Evolutionary conservation across 2,329 filamentous ascomycete species (phyloP).

Genomic region (Talaromyces verruculosus): DNA sequence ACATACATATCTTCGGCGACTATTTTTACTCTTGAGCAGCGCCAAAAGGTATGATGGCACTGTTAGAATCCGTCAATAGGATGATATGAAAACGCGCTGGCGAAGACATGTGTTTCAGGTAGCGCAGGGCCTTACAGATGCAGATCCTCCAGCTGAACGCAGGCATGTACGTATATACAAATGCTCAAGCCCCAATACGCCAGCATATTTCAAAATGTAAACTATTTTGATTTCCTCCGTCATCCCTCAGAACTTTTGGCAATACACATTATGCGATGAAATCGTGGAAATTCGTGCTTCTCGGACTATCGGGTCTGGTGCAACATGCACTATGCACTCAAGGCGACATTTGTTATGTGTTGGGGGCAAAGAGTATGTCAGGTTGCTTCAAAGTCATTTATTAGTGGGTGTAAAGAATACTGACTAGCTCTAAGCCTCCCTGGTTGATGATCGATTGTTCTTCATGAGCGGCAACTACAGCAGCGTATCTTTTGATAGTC

Average conservation of each 20-base stretch:
- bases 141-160: not conserved
- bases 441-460: conserved; percentile 18
- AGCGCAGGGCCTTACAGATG: not conserved
- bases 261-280: not conserved
- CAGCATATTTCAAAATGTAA: not conserved
- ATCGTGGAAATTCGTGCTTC: not conserved
- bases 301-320: not conserved
- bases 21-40: not conserved
- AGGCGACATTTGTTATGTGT: conserved; percentile 21
- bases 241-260: not conserved
- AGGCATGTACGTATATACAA: not conserved
- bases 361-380: conserved; percentile 19
- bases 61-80: not conserved
- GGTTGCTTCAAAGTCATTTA: not conserved
- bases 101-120: not conserved
- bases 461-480: conserved; percentile 22
- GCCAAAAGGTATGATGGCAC: not conserved
- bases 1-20: not conserved
- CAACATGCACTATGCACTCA: conserved; percentile 4
- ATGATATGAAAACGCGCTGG: not conserved
- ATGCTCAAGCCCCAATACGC: not conserved
- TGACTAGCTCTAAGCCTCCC: conserved; percentile 11
- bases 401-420: not conserved
- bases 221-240: not conserved
- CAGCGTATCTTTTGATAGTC: conserved; percentile 18